Evolutionary conservation across 1,284 basidiomycete species (phyloP), one percentile per base, ranked within the genome.

Genomic region (Microstroma glucosiphilum): DNA sequence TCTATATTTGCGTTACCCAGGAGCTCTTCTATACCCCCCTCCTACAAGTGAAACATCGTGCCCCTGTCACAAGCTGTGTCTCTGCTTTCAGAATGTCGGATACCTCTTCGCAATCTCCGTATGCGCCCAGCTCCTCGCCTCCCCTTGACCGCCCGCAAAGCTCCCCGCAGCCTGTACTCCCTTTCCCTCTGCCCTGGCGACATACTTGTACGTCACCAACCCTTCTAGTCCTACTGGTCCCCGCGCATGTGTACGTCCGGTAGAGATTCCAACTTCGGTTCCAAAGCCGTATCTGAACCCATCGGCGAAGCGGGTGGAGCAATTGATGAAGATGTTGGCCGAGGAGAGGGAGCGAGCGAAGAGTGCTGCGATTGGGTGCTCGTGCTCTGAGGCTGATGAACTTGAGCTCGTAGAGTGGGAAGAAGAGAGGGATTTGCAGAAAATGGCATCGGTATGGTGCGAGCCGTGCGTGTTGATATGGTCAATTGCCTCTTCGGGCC

Each of bases 221-320:
- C 96, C 96, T 69, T 97, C 92, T 59, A 98, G 82, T 0, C 96
- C 96, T 0, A 98, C 96, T 0, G 96, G 96, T 1, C 96, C 96
- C 37, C 96, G 84, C 1, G 96, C 94, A 76, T 99, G 96, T 60
- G 96, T 96, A 73, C 91, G 88, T 1, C 92, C 92, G 0, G 96
- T 99, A 77, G 88, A 90, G 76, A 99, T 96, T 9, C 96, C 96
- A 0, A 99, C 94, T 81, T 98, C 96, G 1, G 96, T 94, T 0
- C 96, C 96, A 69, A 96, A 91, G 0, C 96, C 96, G 80, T 92
- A 99, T 61, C 96, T 82, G 81, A 94, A 97, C 1, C 96, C 96
- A 80, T 99, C 96, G 0, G 93, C 89, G 76, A 99, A 98, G 55
- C 96, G 85, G 8, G 96, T 96, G 68, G 88, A 90, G 2, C 92